These are phyloP conservation scores for Bruguiera gymnorhiza DNA, from an alignment of 345 rosid genomes.

Conservation along the genomic window DNA sequence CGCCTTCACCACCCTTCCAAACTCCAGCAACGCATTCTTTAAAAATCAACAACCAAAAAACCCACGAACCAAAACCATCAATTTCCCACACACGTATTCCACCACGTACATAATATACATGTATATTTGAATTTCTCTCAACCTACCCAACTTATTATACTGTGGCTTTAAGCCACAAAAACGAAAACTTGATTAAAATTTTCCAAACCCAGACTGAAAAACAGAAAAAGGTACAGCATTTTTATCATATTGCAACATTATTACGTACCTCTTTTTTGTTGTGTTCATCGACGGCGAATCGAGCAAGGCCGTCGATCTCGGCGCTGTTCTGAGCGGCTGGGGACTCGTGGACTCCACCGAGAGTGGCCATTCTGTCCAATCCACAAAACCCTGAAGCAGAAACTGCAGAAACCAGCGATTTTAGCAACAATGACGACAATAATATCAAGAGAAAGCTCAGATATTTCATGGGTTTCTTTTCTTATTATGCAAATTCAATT, in stretches of 20 bases:
- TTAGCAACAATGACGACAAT: neutral
- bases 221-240: neutral
- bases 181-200: neutral
- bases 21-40: conserved; percentile 84
- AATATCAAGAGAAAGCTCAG: neutral
- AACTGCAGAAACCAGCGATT: neutral
- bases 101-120: no score
- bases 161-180: neutral
- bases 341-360: conserved; percentile 66
- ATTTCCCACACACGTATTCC: neutral
- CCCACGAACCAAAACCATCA: neutral
- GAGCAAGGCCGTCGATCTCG: conserved; percentile 66
- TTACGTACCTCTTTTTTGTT: conserved; percentile 68
- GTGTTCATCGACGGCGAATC: conserved; percentile 90
- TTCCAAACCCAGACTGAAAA: neutral
- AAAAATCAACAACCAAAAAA: neutral
- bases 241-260: no score
- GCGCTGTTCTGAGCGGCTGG: conserved; percentile 52
- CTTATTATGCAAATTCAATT: neutral
- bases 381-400: conserved; percentile 33
- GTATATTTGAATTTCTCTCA: no score
- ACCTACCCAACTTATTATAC: no score
- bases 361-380: conserved; percentile 48
- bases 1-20: conserved; percentile 81
- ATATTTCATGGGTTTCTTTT: neutral